phyloP scores from a whole-genome alignment of 2,329 filamentous ascomycete genomes.

The Fusarium pseudograminearum region DNA sequence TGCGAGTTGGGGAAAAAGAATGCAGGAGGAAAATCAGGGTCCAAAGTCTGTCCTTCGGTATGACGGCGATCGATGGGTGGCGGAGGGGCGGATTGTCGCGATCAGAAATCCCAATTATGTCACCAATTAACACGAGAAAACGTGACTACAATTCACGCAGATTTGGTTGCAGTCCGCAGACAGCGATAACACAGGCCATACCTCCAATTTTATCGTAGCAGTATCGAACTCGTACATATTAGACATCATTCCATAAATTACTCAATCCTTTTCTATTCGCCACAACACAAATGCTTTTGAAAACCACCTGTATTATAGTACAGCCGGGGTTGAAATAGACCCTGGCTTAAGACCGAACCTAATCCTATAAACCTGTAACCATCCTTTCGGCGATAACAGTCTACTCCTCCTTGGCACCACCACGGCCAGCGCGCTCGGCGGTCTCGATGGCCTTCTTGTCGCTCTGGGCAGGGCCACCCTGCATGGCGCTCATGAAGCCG shows the following conservation, averaged over 20 bases:
- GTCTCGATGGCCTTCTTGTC: constrained; percentile 91
- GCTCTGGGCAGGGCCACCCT: constrained; percentile 81
- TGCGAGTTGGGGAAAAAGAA: neutral
- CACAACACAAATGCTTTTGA: constrained; percentile 27
- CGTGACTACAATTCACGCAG: constrained; percentile 40
- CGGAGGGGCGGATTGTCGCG: constrained; percentile 48
- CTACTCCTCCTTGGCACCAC: constrained; percentile 80
- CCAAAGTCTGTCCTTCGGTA: neutral
- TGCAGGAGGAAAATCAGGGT: neutral
- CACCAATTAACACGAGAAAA: constrained; percentile 51
- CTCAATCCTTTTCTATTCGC: neutral
- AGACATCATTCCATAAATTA: constrained; percentile 3
- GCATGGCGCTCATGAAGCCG: constrained; percentile 85
- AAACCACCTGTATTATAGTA: constrained; percentile 33
- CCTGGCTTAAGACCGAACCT: constrained; percentile 16
- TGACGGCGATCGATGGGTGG: constrained; percentile 38
- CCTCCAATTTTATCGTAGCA: neutral
- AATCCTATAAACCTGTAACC: constrained; percentile 4
- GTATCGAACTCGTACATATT: neutral
- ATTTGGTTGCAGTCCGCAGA: neutral
- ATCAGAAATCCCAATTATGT: constrained; percentile 40
- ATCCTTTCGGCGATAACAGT: constrained; percentile 20
- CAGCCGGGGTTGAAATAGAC: constrained; percentile 32
- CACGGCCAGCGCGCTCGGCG: constrained; percentile 79
- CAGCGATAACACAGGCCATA: neutral